phyloP scores from a whole-genome alignment of 2,329 filamentous ascomycete species.

The Microsporum ferrugineum region DNA sequence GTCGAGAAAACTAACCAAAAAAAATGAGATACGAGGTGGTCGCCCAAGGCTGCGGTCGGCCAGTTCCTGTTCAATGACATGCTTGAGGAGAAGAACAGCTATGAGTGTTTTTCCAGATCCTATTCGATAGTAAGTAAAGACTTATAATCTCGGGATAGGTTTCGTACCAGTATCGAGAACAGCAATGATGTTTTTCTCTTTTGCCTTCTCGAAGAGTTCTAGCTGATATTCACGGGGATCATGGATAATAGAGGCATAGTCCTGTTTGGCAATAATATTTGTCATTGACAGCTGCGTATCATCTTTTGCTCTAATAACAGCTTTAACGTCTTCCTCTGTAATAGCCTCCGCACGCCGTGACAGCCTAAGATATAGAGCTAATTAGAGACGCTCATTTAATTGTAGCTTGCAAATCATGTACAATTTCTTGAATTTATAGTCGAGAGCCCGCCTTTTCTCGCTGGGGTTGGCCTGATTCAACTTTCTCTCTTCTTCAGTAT shows the following conservation, averaged over 20 bases:
- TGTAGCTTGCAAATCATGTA: conserved; percentile 19
- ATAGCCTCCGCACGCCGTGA: conserved; percentile 34
- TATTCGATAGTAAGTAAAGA: conserved; percentile 20
- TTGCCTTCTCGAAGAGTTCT: conserved; percentile 82
- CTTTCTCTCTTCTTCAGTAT: not conserved
- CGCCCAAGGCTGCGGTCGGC: conserved; percentile 52
- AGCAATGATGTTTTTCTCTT: conserved; percentile 74
- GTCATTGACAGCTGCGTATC: conserved; percentile 44
- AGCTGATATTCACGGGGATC: conserved; percentile 82
- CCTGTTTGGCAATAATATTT: conserved; percentile 44
- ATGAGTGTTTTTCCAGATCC: conserved; percentile 95
- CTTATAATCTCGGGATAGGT: conserved; percentile 10
- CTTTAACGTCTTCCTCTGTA: conserved; percentile 30
- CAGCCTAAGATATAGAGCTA: conserved; percentile 19
- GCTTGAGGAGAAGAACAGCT: conserved; percentile 68
- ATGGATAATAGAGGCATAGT: conserved; percentile 51
- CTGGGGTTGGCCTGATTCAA: conserved; percentile 19
- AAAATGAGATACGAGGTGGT: conserved; percentile 63
- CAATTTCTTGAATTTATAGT: conserved; percentile 41
- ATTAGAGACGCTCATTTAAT: conserved; percentile 4
- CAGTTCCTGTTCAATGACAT: conserved; percentile 66
- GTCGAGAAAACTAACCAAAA: conserved; percentile 48
- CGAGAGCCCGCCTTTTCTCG: conserved; percentile 41
- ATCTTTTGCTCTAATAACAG: conserved; percentile 22
- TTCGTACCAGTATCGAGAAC: conserved; percentile 72